phyloP scores from a whole-genome alignment of 495 filamentous ascomycete species.

The Podospora anserina region DNA sequence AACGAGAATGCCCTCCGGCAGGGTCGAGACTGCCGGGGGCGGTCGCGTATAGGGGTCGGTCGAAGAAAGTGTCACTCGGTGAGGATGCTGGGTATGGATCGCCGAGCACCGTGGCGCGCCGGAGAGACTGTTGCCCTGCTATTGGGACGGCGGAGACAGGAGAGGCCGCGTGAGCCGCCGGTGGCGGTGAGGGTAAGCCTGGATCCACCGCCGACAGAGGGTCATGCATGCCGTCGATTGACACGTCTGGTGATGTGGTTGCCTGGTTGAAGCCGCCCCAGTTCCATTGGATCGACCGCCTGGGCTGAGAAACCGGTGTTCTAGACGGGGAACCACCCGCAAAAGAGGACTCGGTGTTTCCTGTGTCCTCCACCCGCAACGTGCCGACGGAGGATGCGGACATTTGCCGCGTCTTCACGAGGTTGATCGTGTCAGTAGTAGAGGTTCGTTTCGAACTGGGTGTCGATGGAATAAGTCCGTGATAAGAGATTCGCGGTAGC shows the following conservation, averaged over 20 bases:
- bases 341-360: neutral
- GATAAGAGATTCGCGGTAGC: conserved; percentile 39
- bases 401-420: conserved; percentile 25
- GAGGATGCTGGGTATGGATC: neutral
- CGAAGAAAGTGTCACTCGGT: neutral
- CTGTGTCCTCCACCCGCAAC: conserved; percentile 15
- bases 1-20: neutral
- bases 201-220: conserved; percentile 10
- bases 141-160: neutral
- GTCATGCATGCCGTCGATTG: conserved; percentile 21
- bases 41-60: neutral
- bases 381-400: conserved; percentile 36
- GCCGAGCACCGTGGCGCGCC: neutral
- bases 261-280: conserved; percentile 33
- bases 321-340: neutral
- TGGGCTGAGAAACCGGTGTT: neutral
- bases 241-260: conserved; percentile 5
- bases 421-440: conserved; percentile 22
- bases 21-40: neutral
- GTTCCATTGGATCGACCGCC: conserved; percentile 37
- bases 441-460: conserved; percentile 31
- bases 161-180: neutral
- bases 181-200: neutral
- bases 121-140: neutral
- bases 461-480: conserved; percentile 40